Evolutionary conservation across 768 basidiomycete genomes (phyloP), one percentile per base, ranked within the genome.

Genomic region (Termitomyces sp.): DNA sequence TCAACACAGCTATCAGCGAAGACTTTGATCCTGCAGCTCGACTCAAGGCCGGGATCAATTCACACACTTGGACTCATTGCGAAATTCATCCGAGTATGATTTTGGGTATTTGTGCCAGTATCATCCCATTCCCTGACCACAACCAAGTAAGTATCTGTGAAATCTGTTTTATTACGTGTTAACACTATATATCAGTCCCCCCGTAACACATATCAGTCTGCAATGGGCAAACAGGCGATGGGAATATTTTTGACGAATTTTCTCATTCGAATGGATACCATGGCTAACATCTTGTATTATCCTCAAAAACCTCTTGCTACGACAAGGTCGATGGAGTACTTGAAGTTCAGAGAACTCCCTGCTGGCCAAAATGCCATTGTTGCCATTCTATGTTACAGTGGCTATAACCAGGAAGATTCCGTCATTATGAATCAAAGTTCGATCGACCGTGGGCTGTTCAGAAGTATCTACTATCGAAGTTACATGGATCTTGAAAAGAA

Each of bases 161-260:
- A 28, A 37, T 37, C 46, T 24, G 37, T 4, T 24, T 24, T 45
- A 44, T 40, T 30, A 40, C 58, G 45, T 58, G 22, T 54, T 62
- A 14, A 64, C 34, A 9, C 48, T 34, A 5, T 38, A 30, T 52
- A 32, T 10, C 60, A 98, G 92, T 99, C 96, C 56, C 96, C 96
- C 61, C 97, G 96, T 84, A 99, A 99, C 68, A 99, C 96, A 4
- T 99, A 99, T 67, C 96, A 99, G 75, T 98, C 96, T 44, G 96
- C 96, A 51, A 99, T 99, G 96, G 97, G 97, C 63, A 99, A 99
- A 75, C 96, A 99, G 83, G 96, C 96, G 11, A 99, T 99, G 96
- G 96, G 97, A 49, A 93, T 98, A 61, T 97, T 90, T 73, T 80
- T 98, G 35, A 98, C 96, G 35, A 99, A 98, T 72, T 99, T 96